A percentile compares a stretch with the other conserved stretches of the same genome.
Evolutionary conservation across 179 eudicot species (phyloP).

Genomic region (Corrigiola litoralis): DNA sequence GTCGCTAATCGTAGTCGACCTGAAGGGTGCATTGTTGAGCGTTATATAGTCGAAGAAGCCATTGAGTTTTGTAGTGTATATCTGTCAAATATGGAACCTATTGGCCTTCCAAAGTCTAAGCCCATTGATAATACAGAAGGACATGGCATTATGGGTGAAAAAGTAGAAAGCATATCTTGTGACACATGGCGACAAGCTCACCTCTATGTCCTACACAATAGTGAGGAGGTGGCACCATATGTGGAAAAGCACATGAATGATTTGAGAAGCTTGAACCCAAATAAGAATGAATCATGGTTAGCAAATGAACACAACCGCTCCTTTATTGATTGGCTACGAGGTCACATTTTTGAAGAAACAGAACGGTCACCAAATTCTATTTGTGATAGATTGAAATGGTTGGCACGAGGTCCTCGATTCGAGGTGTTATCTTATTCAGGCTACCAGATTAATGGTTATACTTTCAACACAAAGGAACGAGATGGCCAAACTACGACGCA

Average conservation of each 20-base stretch:
- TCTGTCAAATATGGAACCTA: background rate
- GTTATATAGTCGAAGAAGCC: conserved; percentile 5
- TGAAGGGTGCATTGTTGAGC: background rate
- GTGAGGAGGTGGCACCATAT: background rate
- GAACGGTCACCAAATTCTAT: background rate
- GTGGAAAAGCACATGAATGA: background rate
- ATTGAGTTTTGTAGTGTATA: conserved; percentile 5
- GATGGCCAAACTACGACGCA: conserved; percentile 15
- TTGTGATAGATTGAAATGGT: background rate
- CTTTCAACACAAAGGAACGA: conserved; percentile 8
- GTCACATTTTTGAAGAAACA: background rate
- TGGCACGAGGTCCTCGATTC: background rate
- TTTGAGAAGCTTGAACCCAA: background rate
- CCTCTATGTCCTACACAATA: background rate
- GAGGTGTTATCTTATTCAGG: background rate
- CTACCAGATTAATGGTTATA: conserved; percentile 1
- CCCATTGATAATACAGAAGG: background rate
- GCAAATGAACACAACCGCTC: background rate
- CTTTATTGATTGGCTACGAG: background rate
- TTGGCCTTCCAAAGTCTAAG: background rate
- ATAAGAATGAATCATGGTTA: background rate
- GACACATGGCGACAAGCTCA: background rate
- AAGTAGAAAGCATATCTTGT: background rate
- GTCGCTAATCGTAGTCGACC: background rate
- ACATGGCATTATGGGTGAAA: background rate